A percentile compares a stretch with the other conserved stretches of the same genome.
These are phyloP conservation scores for Lepraria neglecta DNA, from an alignment of 495 filamentous ascomycete genomes.

Conservation along the genomic window DNA sequence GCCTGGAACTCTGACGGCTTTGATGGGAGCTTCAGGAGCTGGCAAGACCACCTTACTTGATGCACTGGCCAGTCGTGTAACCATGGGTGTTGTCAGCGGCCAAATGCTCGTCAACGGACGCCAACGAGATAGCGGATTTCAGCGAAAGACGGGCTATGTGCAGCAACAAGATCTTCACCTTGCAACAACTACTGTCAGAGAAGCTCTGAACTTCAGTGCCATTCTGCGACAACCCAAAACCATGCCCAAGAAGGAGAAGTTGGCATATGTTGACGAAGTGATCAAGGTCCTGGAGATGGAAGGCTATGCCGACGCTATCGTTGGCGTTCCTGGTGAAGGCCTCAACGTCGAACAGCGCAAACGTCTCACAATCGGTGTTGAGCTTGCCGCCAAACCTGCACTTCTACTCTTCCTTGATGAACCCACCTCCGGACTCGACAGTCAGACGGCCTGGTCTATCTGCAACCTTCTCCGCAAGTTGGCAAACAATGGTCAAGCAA, in stretches of 20 bases:
- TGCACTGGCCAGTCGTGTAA: constrained; percentile 63
- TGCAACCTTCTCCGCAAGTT: constrained; percentile 71
- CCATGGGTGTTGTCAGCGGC: constrained; percentile 79
- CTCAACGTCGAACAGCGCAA: constrained; percentile 92
- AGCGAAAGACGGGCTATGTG: constrained; percentile 90
- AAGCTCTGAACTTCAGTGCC: constrained; percentile 75
- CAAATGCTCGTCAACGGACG: constrained; percentile 80
- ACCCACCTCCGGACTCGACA: constrained; percentile 77
- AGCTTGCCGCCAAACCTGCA: constrained; percentile 82
- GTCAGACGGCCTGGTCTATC: constrained; percentile 83
- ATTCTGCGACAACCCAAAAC: constrained; percentile 74
- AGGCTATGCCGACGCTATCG: constrained; percentile 78
- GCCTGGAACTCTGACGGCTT: constrained; percentile 80
- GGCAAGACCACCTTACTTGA: constrained; percentile 55
- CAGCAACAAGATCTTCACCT: constrained; percentile 95
- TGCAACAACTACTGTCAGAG: constrained; percentile 77
- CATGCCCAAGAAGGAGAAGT: constrained; percentile 63
- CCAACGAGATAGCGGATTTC: constrained; percentile 71
- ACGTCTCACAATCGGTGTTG: constrained; percentile 82
- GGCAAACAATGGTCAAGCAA: constrained; percentile 75
- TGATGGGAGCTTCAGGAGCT: constrained; percentile 51
- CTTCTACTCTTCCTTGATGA: constrained; percentile 91
- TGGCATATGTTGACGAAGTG: constrained; percentile 83
- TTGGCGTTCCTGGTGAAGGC: constrained; percentile 82
- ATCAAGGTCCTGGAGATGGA: constrained; percentile 87